These are phyloP conservation scores for Xylaria flabelliformis DNA, from an alignment of 495 filamentous ascomycete genomes.

Conservation along the genomic window DNA sequence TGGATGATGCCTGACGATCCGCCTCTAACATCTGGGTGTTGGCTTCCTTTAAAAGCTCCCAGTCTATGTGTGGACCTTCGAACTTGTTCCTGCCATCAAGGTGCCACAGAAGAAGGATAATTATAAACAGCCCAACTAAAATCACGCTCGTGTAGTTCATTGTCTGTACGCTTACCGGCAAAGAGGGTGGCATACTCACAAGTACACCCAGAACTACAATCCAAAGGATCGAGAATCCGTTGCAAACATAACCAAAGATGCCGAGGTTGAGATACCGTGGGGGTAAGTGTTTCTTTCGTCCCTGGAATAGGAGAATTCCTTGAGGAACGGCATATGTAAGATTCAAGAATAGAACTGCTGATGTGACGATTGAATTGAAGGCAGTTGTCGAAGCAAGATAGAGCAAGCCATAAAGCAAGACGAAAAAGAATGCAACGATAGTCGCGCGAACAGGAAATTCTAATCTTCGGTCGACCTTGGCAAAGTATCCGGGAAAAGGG, in stretches of 20 bases:
- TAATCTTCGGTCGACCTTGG: background rate
- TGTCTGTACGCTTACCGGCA: slow-evolving; percentile 35
- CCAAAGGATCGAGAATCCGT: slow-evolving; percentile 43
- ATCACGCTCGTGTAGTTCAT: slow-evolving; percentile 47
- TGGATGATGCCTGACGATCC: background rate
- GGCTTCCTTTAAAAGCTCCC: background rate
- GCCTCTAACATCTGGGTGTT: background rate
- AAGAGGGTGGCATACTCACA: slow-evolving; percentile 43
- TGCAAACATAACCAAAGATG: slow-evolving; percentile 40
- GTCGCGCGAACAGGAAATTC: slow-evolving; percentile 34
- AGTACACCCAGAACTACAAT: slow-evolving; percentile 40
- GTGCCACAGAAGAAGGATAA: slow-evolving; percentile 40
- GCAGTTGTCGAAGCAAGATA: slow-evolving; percentile 55
- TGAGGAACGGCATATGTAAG: slow-evolving; percentile 54
- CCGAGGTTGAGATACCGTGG: slow-evolving; percentile 41
- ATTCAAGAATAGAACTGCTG: slow-evolving; percentile 52
- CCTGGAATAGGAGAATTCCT: slow-evolving; percentile 39
- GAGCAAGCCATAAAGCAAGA: slow-evolving; percentile 48
- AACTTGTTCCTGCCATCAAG: background rate
- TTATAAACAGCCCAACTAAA: slow-evolving; percentile 35
- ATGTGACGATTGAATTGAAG: slow-evolving; percentile 54
- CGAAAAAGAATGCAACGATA: slow-evolving; percentile 38
- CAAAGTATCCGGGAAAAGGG: background rate
- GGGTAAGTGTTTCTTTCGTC: slow-evolving; percentile 41
- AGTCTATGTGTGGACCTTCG: background rate